These are phyloP conservation scores for Pseudoscleropodium purum DNA, from an alignment of 225 moss, liverwort and hornwort genomes.

Conservation along the genomic window DNA sequence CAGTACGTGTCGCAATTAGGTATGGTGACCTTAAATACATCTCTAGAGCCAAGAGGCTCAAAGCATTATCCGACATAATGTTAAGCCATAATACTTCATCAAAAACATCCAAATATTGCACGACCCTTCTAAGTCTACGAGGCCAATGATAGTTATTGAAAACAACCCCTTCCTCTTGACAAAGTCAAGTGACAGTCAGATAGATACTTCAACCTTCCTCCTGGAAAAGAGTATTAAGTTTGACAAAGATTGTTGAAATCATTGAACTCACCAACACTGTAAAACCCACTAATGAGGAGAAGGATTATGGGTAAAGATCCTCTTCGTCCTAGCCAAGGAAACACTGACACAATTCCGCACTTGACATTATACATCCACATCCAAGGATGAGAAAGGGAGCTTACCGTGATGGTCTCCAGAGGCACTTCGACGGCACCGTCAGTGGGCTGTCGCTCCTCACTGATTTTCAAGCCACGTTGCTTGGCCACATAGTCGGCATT, in stretches of 20 bases:
- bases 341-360: neutral
- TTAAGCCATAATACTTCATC: neutral
- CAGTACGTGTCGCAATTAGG: neutral
- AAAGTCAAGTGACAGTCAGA: neutral
- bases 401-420: constrained; percentile 56
- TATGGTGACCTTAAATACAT: neutral
- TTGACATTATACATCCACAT: neutral
- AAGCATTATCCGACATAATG: neutral
- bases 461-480: constrained; percentile 82
- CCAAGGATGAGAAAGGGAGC: neutral
- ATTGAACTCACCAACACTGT: neutral
- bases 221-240: neutral
- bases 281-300: neutral
- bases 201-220: neutral
- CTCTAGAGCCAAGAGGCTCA: neutral
- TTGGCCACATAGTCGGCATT: constrained; percentile 90
- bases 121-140: neutral
- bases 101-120: neutral
- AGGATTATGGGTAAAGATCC: neutral
- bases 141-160: neutral
- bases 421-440: constrained; percentile 68
- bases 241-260: neutral
- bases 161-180: neutral
- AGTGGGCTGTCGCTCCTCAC: constrained; percentile 78
- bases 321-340: no score